Evolutionary conservation across 2,329 filamentous ascomycete species (phyloP).

Genomic region (Trichophyton schoenleinii): DNA sequence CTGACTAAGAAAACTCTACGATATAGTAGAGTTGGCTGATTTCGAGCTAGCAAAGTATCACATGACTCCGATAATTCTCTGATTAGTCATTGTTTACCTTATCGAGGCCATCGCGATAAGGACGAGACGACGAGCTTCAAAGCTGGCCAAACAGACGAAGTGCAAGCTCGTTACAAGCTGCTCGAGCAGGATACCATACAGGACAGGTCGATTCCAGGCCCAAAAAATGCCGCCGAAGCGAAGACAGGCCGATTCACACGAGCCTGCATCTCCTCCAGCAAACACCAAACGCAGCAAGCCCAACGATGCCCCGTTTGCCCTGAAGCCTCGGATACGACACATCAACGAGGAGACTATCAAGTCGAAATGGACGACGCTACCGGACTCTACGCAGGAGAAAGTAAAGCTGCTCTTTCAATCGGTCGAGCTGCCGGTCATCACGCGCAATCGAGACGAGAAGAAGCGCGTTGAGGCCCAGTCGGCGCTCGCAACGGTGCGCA

Average conservation of each 20-base stretch:
- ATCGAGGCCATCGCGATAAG: neutral
- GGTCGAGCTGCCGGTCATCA: constrained; percentile 33
- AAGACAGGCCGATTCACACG: constrained; percentile 1
- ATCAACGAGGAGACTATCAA: constrained; percentile 33
- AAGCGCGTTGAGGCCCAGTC: constrained; percentile 33
- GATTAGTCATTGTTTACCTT: neutral
- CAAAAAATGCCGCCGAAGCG: constrained; percentile 2
- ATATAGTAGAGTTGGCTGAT: neutral
- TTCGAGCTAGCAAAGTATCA: neutral
- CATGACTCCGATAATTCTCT: neutral
- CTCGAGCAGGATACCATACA: neutral
- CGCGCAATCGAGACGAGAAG: constrained; percentile 30
- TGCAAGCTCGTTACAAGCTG: neutral
- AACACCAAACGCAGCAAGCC: constrained; percentile 7
- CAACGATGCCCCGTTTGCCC: constrained; percentile 23
- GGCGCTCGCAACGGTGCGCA: constrained; percentile 30
- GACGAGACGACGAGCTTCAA: neutral
- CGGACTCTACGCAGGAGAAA: constrained; percentile 31
- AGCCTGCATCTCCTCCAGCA: neutral
- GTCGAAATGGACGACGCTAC: constrained; percentile 35
- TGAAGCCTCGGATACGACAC: constrained; percentile 31
- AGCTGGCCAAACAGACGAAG: neutral
- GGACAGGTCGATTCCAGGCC: constrained; percentile 5
- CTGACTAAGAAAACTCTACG: neutral
- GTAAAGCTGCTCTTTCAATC: constrained; percentile 31